Conservation (phyloP, 1,284 basidiomycete genomes). For the Cutaneotrichosporon mucoides region DNA sequence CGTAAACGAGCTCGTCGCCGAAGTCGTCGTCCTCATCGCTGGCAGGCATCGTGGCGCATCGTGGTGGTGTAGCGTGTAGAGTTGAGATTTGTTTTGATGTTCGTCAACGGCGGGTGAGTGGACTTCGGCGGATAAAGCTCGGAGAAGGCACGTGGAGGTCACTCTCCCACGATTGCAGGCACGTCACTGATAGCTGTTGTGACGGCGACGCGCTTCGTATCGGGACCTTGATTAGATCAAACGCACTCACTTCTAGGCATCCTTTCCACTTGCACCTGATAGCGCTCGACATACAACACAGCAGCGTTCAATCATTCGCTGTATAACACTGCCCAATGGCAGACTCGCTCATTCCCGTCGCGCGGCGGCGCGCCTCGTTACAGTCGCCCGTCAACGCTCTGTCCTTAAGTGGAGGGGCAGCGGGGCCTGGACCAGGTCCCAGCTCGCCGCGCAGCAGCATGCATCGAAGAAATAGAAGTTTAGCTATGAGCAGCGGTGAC, state of each 20-base stretch:
- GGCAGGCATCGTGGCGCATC: conserved; percentile 2
- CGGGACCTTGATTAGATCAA: too few relatives aligned
- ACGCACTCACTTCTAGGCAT: background rate
- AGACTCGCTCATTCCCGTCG: conserved; percentile 2
- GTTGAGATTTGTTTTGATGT: conserved; percentile 5
- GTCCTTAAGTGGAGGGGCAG: background rate
- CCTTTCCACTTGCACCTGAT: too few relatives aligned
- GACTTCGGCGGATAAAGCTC: background rate
- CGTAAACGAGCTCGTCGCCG: conserved; percentile 27
- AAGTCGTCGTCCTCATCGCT: conserved; percentile 23
- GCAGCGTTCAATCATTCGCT: too few relatives aligned
- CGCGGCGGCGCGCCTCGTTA: background rate
- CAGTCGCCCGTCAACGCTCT: background rate
- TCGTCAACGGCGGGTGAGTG: background rate
- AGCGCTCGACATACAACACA: too few relatives aligned
- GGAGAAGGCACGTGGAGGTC: background rate
- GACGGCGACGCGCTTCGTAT: too few relatives aligned
- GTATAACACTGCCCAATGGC: too few relatives aligned
- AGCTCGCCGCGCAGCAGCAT: background rate
- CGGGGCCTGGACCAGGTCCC: background rate
- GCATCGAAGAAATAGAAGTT: background rate
- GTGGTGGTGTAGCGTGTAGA: background rate
- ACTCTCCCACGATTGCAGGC: too few relatives aligned
- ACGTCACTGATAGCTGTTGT: too few relatives aligned
- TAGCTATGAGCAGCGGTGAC: conserved; percentile 3